Base-by-base conservation (phyloP, 441 rosid genomes). In the Pelargonium australe region DNA sequence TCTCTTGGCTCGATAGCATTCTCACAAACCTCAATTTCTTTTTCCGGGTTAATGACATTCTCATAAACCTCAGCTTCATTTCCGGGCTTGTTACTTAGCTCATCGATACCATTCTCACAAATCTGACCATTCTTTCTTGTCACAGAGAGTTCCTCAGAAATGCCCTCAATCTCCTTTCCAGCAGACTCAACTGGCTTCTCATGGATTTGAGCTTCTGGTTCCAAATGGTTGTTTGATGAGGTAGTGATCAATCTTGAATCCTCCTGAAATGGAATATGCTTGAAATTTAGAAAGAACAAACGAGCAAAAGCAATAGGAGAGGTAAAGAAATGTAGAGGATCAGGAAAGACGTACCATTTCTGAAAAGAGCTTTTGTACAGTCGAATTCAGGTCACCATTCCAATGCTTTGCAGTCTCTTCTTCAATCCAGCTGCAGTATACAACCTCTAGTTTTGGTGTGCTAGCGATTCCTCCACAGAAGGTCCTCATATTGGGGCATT, bases 351-450 rank as follows among this genome's bases (percentile, higher is more conserved):
- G 11, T 57, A 57, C 62, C 62, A 5, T 57, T 16, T 57, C 12
- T 17, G 10, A 20, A 57, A 17, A 57, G 2, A 57, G 10, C 1
- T 17, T 2, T 17, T 0, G 43, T 63, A 71, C 45, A 34, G 72
- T 61, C 9, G 72, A 3, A 28, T 79, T 71, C 2, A 79, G 73
- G 41, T 74, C 60, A 1, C 73, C 72, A 7, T 49, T 51, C 80
- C 76, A 74, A 40, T 7, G 20, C 17, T 28, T 2, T 23, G 9
- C 2, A 12, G 16, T 10, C n/a, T 37, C 3, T 14, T 2, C 4
- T 7, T 16, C 23, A 14, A 0, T 55, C 61, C 16, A 55, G 6
- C 37, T 31, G 37, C 37, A 3, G 37, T 47, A 16, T 0, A 80
- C 70, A 57, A 3, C 31, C 20, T 31, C 2, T 58, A 73, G 47